These are phyloP conservation scores for Taphrina flavorubra DNA, from an alignment of 1,139 yeast genomes.

Conservation along the genomic window DNA sequence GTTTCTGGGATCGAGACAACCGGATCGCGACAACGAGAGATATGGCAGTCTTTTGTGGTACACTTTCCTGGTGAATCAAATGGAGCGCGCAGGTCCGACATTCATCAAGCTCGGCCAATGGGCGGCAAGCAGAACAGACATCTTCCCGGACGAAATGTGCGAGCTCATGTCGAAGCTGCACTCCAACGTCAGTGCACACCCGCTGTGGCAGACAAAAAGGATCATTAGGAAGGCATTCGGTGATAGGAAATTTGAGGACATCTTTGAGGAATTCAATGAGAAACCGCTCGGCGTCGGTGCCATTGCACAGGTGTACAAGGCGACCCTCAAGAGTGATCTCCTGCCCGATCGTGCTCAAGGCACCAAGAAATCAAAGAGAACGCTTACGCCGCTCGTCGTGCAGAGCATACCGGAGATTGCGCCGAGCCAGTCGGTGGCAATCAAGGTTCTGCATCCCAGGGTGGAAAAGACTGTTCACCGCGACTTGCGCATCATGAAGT, in stretches of 20 bases:
- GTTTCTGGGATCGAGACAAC: conserved; percentile 61
- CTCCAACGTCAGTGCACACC: conserved; percentile 80
- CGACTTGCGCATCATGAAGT: conserved; percentile 80
- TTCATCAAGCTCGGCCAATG: conserved; percentile 96
- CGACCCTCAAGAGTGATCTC: conserved; percentile 56
- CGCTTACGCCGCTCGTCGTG: conserved; percentile 34
- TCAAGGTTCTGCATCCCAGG: conserved; percentile 88
- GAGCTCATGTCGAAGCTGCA: conserved; percentile 77
- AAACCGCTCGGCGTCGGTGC: conserved; percentile 94
- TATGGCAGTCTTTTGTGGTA: conserved; percentile 78
- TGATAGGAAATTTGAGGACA: conserved; percentile 66
- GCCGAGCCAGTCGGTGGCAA: conserved; percentile 72
- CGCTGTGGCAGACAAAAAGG: conserved; percentile 64
- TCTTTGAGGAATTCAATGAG: conserved; percentile 78
- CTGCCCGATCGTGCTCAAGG: conserved; percentile 17
- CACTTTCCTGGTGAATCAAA: conserved; percentile 64
- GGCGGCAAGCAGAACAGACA: conserved; percentile 99
- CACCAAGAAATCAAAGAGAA: conserved; percentile 15
- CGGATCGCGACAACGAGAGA: conserved; percentile 54
- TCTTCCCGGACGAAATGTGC: conserved; percentile 81
- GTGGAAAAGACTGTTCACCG: conserved; percentile 75
- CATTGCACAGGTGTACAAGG: conserved; percentile 87
- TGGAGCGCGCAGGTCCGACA: conserved; percentile 91
- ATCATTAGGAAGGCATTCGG: conserved; percentile 68
- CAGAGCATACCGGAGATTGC: conserved; percentile 47